Evolutionary conservation across 2,329 filamentous ascomycete genomes (phyloP).

Genomic region (Aspergillus jensenii): DNA sequence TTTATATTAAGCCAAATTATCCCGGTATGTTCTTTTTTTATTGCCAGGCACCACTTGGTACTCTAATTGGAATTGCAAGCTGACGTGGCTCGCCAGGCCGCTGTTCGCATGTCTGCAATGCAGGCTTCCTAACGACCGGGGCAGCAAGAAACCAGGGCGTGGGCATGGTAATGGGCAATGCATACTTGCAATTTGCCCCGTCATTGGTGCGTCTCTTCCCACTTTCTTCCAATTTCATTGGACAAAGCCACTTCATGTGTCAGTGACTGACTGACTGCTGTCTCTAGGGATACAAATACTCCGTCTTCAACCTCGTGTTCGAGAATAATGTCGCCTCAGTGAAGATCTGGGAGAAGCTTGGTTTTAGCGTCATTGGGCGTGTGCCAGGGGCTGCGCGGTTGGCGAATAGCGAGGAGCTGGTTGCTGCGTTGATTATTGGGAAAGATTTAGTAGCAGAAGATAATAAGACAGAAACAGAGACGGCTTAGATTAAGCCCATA

Average conservation of each 20-base stretch:
- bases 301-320: slow-evolving; percentile 43
- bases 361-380: slow-evolving; percentile 38
- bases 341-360: slow-evolving; percentile 40
- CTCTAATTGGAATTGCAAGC: neutral
- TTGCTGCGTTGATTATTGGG: slow-evolving; percentile 42
- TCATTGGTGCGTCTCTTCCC: slow-evolving; percentile 29
- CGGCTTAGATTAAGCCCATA: neutral
- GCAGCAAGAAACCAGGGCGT: slow-evolving; percentile 35
- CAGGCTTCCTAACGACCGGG: slow-evolving; percentile 36
- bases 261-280: slow-evolving; percentile 1
- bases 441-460: slow-evolving; percentile 21
- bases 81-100: slow-evolving; percentile 25
- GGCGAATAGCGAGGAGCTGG: slow-evolving; percentile 36
- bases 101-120: slow-evolving; percentile 42
- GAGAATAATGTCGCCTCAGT: slow-evolving; percentile 41
- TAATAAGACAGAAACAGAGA: neutral
- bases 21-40: slow-evolving; percentile 28
- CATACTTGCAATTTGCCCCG: slow-evolving; percentile 39
- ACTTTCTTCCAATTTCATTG: neutral
- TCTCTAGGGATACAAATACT: slow-evolving; percentile 40
- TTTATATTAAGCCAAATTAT: slow-evolving; percentile 45
- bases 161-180: slow-evolving; percentile 36
- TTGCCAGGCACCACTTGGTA: neutral
- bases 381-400: slow-evolving; percentile 38
- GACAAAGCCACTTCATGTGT: neutral